A percentile compares a stretch with the other conserved stretches of the same genome.
Evolutionary conservation across 1,284 basidiomycete species (phyloP).

Genomic region (Tylopilus sp.): DNA sequence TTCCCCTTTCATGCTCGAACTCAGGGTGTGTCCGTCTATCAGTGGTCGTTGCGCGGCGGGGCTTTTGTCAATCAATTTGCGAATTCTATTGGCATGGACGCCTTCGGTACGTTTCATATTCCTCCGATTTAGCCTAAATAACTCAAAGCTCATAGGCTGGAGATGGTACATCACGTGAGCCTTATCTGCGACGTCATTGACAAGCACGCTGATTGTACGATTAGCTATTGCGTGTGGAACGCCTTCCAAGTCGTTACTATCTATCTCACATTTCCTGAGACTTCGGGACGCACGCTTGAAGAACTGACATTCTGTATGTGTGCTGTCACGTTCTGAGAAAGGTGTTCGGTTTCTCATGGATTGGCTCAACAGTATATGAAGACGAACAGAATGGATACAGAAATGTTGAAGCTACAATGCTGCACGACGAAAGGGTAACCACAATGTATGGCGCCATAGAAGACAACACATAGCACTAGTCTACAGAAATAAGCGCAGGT

Average conservation of each 20-base stretch:
- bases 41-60: not conserved
- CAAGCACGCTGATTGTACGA: not conserved
- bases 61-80: conserved; percentile 2
- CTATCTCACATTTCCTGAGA: conserved; percentile 67
- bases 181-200: not conserved
- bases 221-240: conserved; percentile 55
- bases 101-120: not conserved
- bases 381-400: not conserved
- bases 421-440: not conserved
- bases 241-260: conserved; percentile 59
- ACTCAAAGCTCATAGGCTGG: not conserved
- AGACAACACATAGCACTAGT: not conserved
- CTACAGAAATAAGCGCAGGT: no score
- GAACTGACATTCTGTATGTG: conserved; percentile 69
- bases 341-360: not conserved
- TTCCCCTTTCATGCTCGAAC: conserved; percentile 5
- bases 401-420: not conserved
- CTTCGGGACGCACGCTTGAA: conserved; percentile 62
- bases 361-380: not conserved
- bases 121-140: not conserved
- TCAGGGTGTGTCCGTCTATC: not conserved
- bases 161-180: conserved; percentile 24
- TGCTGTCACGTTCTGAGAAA: not conserved
- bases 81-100: not conserved
- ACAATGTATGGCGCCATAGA: not conserved